Conservation (phyloP, 2,329 filamentous ascomycete species). For the Arthrobotrys musiformis region DNA sequence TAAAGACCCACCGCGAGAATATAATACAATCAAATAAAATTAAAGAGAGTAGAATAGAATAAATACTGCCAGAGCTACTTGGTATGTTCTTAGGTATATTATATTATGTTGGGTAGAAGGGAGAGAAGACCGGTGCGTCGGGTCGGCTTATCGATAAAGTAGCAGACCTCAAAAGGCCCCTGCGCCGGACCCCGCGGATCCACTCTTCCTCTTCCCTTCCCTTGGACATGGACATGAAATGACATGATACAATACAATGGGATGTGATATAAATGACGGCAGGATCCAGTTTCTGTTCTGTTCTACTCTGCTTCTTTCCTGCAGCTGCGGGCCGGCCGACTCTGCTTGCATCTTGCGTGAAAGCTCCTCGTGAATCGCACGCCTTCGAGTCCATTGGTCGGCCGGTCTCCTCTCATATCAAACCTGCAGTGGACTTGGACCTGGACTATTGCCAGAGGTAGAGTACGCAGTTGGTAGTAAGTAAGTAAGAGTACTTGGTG, state of each 20-base stretch:
- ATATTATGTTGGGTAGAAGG: not conserved
- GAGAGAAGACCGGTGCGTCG: not conserved
- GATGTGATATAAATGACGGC: not conserved
- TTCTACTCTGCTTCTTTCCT: not conserved
- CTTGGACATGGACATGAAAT: not conserved
- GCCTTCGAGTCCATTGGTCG: conserved; percentile 15
- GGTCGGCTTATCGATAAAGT: conserved; percentile 21
- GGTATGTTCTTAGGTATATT: too few relatives aligned
- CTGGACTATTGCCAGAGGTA: too few relatives aligned
- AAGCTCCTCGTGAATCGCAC: not conserved
- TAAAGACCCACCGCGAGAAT: too few relatives aligned
- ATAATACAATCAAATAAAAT: too few relatives aligned
- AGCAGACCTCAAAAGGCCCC: not conserved
- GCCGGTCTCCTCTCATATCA: too few relatives aligned
- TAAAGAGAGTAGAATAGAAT: too few relatives aligned
- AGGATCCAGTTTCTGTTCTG: not conserved
- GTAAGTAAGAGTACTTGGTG: too few relatives aligned
- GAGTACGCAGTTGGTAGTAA: too few relatives aligned
- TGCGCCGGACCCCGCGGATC: conserved; percentile 12
- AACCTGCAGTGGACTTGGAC: too few relatives aligned
- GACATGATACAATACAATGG: too few relatives aligned
- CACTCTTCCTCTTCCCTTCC: not conserved
- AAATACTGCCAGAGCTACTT: too few relatives aligned
- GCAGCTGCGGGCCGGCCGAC: conserved; percentile 26
- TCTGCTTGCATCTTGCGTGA: not conserved